Percentiles rank a stretch among this genome's conserved stretches.
Evolutionary conservation across 495 filamentous ascomycete genomes (phyloP).

Genomic region (Tuber magnatum): DNA sequence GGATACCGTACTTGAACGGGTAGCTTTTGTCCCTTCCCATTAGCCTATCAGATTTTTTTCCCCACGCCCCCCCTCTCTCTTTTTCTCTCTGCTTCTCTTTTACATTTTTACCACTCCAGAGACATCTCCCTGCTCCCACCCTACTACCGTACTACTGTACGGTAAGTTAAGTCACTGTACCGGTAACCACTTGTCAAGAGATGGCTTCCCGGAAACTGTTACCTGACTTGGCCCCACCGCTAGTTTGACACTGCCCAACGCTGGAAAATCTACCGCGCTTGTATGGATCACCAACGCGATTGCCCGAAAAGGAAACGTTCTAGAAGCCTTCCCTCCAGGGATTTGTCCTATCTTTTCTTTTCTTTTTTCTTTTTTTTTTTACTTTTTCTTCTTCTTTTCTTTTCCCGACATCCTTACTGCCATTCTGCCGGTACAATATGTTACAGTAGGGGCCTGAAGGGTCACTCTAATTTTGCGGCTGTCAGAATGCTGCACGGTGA

Average conservation of each 20-base stretch:
- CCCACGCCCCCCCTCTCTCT: no score
- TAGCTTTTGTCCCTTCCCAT: neutral
- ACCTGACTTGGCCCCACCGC: constrained; percentile 31
- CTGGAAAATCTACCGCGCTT: constrained; percentile 11
- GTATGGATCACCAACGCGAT: constrained; percentile 22
- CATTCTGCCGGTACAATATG: no score
- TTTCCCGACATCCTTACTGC: no score
- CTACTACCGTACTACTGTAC: no score
- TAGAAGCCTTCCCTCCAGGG: constrained; percentile 26
- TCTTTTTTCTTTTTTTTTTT: no score
- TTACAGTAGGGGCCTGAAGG: no score
- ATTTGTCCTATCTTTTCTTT: no score
- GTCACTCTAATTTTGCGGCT: neutral
- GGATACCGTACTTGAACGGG: no score
- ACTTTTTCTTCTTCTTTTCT: no score
- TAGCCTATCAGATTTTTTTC: neutral
- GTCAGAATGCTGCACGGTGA: constrained; percentile 3
- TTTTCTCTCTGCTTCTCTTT: constrained; percentile 2
- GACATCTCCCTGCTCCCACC: no score
- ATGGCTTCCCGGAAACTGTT: constrained; percentile 36
- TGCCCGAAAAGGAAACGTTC: constrained; percentile 35
- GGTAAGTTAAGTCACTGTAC: no score
- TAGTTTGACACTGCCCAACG: constrained; percentile 38
- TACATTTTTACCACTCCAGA: neutral
- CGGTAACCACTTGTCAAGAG: constrained; percentile 17